These are phyloP conservation scores for Ustilago tritici DNA, from an alignment of 1,284 basidiomycete species.

Conservation along the genomic window DNA sequence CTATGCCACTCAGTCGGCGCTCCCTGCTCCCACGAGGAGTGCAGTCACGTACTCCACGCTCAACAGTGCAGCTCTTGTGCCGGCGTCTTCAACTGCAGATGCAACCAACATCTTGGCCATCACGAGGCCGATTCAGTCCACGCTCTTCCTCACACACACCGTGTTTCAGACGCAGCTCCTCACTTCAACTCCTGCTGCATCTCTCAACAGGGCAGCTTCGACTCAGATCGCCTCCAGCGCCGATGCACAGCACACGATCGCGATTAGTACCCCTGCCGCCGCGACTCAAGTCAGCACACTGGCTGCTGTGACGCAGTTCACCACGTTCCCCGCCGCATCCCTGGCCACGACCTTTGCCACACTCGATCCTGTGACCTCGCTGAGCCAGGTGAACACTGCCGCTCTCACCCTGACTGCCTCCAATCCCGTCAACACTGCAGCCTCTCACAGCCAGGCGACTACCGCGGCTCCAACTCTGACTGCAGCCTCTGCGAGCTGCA, in stretches of 20 bases:
- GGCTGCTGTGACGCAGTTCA: not conserved
- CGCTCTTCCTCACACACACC: not conserved
- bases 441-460: not conserved
- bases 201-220: slow-evolving; percentile 13
- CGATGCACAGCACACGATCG: not conserved
- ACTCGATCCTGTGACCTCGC: not conserved
- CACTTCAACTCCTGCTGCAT: slow-evolving; percentile 1
- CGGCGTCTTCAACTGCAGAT: not conserved
- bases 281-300: not conserved
- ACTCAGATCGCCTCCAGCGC: not conserved
- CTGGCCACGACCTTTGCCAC: not conserved
- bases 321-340: not conserved
- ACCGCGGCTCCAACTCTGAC: not conserved
- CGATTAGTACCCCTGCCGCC: not conserved
- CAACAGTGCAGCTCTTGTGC: not conserved
- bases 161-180: not conserved
- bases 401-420: not conserved
- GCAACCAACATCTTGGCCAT: slow-evolving; percentile 6
- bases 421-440: not conserved
- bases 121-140: not conserved
- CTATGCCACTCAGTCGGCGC: not conserved
- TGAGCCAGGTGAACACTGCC: not conserved
- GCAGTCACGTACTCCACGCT: not conserved
- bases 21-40: not conserved
- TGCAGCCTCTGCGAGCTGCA: not conserved